These are phyloP conservation scores for Ophiostoma sp. DNA, from an alignment of 2,329 filamentous ascomycete genomes.

Conservation along the genomic window DNA sequence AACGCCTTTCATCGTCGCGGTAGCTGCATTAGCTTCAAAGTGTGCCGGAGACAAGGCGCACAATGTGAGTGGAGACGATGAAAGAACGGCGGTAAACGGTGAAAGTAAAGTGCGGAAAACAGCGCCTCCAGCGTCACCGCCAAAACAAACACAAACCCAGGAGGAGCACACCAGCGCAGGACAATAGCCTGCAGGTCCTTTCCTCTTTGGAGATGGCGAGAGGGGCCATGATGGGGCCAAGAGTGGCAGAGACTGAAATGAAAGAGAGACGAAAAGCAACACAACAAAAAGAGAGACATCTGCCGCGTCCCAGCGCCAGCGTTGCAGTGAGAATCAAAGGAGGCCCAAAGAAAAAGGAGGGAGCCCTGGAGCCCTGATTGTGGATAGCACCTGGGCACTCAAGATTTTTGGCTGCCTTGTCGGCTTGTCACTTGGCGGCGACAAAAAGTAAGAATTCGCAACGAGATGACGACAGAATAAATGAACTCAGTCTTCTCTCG, in stretches of 20 bases:
- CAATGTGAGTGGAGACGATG: background rate
- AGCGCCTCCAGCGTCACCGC: background rate
- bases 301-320: background rate
- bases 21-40: background rate
- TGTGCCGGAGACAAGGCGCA: background rate
- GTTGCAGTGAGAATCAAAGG: background rate
- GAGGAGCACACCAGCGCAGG: background rate
- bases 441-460: background rate
- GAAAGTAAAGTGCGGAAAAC: background rate
- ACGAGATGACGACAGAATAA: background rate
- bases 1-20: background rate
- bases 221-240: too few relatives aligned
- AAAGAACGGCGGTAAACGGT: too few relatives aligned
- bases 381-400: background rate
- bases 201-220: background rate
- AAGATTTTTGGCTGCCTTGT: background rate
- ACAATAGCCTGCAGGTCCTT: background rate
- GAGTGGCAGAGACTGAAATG: too few relatives aligned
- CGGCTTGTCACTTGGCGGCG: background rate
- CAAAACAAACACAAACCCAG: background rate
- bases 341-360: background rate
- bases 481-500: background rate
- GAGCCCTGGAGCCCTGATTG: conserved; percentile 7
- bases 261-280: too few relatives aligned
- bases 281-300: background rate